A percentile compares a stretch with the other conserved stretches of the same genome.
phyloP scores from a whole-genome alignment of 306 rosid species.

The Phaseolus lunatus region DNA sequence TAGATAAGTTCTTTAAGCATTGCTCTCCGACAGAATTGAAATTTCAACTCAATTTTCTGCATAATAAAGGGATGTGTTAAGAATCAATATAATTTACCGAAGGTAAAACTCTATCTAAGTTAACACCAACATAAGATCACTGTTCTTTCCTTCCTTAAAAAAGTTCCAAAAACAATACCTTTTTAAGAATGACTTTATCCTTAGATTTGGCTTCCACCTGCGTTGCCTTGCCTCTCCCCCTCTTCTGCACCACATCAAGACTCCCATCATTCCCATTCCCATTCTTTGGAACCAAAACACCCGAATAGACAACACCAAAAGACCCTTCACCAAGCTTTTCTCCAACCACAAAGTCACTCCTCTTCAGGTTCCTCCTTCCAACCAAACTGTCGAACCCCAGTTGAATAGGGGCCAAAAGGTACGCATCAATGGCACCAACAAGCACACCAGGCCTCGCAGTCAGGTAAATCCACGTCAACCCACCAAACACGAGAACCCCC shows the following conservation, averaged over 20 bases:
- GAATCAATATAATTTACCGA: not conserved
- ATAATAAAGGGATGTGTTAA: not conserved
- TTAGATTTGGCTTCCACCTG: slow-evolving; percentile 60
- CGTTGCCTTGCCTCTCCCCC: slow-evolving; percentile 55
- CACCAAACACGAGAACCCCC: slow-evolving; percentile 67
- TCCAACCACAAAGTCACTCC: slow-evolving; percentile 72
- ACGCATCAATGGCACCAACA: slow-evolving; percentile 89
- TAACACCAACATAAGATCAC: not conserved
- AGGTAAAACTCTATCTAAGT: not conserved
- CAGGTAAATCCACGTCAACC: slow-evolving; percentile 77
- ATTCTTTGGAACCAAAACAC: slow-evolving; percentile 71
- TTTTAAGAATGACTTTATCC: slow-evolving; percentile 88
- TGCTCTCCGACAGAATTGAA: not conserved
- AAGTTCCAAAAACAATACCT: slow-evolving; percentile 54
- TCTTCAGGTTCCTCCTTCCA: slow-evolving; percentile 80
- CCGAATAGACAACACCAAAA: slow-evolving; percentile 89
- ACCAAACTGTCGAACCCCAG: slow-evolving; percentile 66
- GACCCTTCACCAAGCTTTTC: slow-evolving; percentile 92
- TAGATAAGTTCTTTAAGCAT: not conserved
- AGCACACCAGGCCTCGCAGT: slow-evolving; percentile 95
- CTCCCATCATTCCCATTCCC: slow-evolving; percentile 42
- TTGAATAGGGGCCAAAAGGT: slow-evolving; percentile 91
- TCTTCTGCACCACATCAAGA: slow-evolving; percentile 39
- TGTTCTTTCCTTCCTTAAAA: not conserved
- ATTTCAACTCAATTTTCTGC: not conserved